Evolutionary conservation across 2,329 filamentous ascomycete species (phyloP), one percentile per base, ranked within the genome.

Genomic region (Trichophyton simii): DNA sequence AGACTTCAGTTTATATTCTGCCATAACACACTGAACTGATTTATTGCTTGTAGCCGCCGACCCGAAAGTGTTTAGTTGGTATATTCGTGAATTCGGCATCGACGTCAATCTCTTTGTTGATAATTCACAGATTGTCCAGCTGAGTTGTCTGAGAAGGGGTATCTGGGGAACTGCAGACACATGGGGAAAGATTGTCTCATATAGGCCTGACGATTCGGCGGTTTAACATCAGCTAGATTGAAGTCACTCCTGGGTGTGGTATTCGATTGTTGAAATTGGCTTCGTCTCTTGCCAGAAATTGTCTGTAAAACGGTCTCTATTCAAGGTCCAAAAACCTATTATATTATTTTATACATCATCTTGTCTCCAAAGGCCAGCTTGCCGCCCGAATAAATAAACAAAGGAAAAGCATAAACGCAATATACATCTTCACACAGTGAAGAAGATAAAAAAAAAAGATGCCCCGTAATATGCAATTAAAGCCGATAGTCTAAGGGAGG

Each of bases 71-170:
- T 82, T 81, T 62, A 82, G 81, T 62, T 83, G 79, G 79, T 83
- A 81, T 65, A 74, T 82, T 54, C 72, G 79, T 15, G 79, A 83
- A 67, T 83, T 83, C 68, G 80, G 81, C 4, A 75, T 79, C 34
- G 79, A 83, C 66, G 79, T 83, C 48, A 83, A 83, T 64, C 64
- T 82, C 36, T 82, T 83, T 68, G 79, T 83, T 59, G 80, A 83
- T 65, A 79, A 82, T 67, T 81, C 79, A 42, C 80, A 83, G 72
- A 82, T 82, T 66, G 80, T 82, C 62, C 80, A 83, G 71, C 65
- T 83, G 61, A 77, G 73, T 25, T 80, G 79, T 62, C 66, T 82
- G 63, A 72, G 79, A 44, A 72, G 75, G 46, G 80, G 80, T 0
- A 82, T 83, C 50, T 82, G 79, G 79, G 80, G 80, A 2, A 82